Conservation (phyloP, 345 rosid species). For the Dimocarpus longan region DNA sequence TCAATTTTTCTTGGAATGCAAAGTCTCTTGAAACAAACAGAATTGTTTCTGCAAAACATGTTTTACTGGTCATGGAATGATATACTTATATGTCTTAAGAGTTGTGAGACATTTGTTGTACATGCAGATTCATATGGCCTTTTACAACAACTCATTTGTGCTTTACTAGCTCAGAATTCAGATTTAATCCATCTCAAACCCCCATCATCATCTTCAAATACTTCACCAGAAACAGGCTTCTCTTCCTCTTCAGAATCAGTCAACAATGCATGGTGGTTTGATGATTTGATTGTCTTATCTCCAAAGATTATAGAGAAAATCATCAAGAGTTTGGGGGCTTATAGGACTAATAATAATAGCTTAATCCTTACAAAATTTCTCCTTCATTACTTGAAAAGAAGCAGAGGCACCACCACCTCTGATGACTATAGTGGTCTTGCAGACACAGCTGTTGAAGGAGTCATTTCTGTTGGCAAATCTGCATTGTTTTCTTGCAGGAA, state of each 20-base stretch:
- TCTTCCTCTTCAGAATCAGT: slow-evolving; percentile 41
- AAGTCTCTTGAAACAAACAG: slow-evolving; percentile 64
- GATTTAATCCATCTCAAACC: slow-evolving; percentile 46
- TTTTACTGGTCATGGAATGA: slow-evolving; percentile 71
- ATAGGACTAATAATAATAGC: slow-evolving; percentile 47
- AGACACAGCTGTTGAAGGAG: slow-evolving; percentile 64
- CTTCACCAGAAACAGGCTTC: slow-evolving; percentile 41
- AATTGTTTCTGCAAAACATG: slow-evolving; percentile 56
- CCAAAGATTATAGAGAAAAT: slow-evolving; percentile 54
- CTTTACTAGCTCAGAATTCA: slow-evolving; percentile 56
- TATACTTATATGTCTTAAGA: slow-evolving; percentile 49
- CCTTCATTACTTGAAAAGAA: slow-evolving; percentile 61
- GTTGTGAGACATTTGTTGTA: slow-evolving; percentile 53
- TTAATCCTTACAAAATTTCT: slow-evolving; percentile 71
- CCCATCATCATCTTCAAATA: slow-evolving; percentile 63
- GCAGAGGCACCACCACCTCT: neutral
- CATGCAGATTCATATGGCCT: slow-evolving; percentile 63
- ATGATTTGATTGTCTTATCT: slow-evolving; percentile 51
- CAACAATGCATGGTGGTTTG: slow-evolving; percentile 78
- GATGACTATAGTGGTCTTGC: slow-evolving; percentile 45
- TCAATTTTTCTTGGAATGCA: slow-evolving; percentile 71
- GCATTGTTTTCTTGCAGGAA: slow-evolving; percentile 64
- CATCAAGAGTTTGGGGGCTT: slow-evolving; percentile 51
- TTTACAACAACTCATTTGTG: slow-evolving; percentile 51
- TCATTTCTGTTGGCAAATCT: slow-evolving; percentile 37